A percentile compares a stretch with the other conserved stretches of the same genome.
phyloP scores from a whole-genome alignment of 148 eudicot genomes.

The Fagopyrum esculentum region DNA sequence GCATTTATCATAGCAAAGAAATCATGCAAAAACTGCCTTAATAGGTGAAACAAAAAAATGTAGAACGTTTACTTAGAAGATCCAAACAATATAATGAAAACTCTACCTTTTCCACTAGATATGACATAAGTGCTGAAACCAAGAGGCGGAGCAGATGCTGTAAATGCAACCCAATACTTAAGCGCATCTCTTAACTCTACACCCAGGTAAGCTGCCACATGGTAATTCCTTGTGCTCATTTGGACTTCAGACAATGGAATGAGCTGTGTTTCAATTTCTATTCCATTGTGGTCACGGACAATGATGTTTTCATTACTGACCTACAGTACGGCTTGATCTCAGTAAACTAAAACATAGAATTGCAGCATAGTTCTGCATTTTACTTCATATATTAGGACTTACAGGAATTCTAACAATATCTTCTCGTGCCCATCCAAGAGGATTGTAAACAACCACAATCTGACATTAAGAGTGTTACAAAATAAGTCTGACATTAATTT shows the following conservation, averaged over 20 bases:
- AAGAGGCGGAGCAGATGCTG: conserved; percentile 68
- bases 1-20: conserved; percentile 16
- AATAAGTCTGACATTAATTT: too few species aligned
- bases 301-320: conserved; percentile 38
- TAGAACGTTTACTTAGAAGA: conserved; percentile 8
- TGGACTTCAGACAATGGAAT: conserved; percentile 59
- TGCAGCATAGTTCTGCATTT: neutral
- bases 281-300: conserved; percentile 56
- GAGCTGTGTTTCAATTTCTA: conserved; percentile 60
- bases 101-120: conserved; percentile 47
- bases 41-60: neutral
- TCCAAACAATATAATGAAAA: neutral
- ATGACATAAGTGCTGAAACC: conserved; percentile 66
- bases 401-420: conserved; percentile 78
- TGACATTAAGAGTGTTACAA: conserved; percentile 18
- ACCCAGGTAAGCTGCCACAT: conserved; percentile 52
- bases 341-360: neutral
- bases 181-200: conserved; percentile 27
- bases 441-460: conserved; percentile 76
- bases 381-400: conserved; percentile 24
- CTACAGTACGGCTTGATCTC: conserved; percentile 29
- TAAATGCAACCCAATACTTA: conserved; percentile 63
- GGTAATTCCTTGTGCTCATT: conserved; percentile 40
- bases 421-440: conserved; percentile 87
- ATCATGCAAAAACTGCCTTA: neutral